Conservation (phyloP, 140 eudicot genomes). For the Bidens hawaiensis region DNA sequence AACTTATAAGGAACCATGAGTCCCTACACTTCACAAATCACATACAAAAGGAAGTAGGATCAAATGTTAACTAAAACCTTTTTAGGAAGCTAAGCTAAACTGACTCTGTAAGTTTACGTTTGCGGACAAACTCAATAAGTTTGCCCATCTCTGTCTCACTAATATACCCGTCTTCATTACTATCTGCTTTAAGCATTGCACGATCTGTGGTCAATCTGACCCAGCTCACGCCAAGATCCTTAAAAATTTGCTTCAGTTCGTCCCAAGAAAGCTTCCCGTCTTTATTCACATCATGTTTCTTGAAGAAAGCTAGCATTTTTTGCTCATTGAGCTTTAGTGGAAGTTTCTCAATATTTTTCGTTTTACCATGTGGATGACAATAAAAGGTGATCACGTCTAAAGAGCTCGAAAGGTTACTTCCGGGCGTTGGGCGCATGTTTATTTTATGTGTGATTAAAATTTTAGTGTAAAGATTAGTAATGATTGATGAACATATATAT, state of each 20-base stretch:
- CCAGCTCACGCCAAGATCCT: constrained; percentile 24
- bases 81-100: background rate
- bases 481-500: constrained; percentile 3
- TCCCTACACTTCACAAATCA: background rate
- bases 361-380: too few relatives aligned
- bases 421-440: too few relatives aligned
- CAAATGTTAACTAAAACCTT: background rate
- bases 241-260: constrained; percentile 31
- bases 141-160: constrained; percentile 21
- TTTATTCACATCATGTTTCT: constrained; percentile 16
- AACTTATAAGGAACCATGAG: background rate
- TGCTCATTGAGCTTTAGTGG: constrained; percentile 17
- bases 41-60: constrained; percentile 10
- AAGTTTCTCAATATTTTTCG: too few relatives aligned
- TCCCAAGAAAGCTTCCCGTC: constrained; percentile 25
- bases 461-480: background rate
- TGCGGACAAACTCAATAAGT: constrained; percentile 22
- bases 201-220: constrained; percentile 15
- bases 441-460: too few relatives aligned
- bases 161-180: constrained; percentile 19
- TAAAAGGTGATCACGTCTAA: too few relatives aligned
- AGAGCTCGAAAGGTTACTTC: too few relatives aligned
- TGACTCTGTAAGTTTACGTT: constrained; percentile 5
- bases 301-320: constrained; percentile 18
- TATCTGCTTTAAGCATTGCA: constrained; percentile 26